These are phyloP conservation scores for Fusarium sulawesiense DNA, from an alignment of 2,329 filamentous ascomycete species.

Conservation along the genomic window DNA sequence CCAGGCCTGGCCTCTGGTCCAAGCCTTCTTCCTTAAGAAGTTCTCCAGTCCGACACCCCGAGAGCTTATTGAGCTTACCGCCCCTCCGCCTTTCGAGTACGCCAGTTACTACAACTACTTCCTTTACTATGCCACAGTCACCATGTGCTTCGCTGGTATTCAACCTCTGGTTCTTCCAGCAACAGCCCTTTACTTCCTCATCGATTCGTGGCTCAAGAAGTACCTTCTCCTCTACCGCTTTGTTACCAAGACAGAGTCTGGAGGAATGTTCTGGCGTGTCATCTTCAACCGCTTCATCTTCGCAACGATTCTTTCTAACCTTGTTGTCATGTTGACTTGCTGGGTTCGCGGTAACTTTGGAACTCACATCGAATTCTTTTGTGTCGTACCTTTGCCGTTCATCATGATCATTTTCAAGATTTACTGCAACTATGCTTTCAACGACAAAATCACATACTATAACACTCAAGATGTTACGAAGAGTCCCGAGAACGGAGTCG, in stretches of 20 bases:
- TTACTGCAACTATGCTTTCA: conserved; percentile 81
- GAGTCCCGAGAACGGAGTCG: conserved; percentile 55
- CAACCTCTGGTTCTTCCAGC: conserved; percentile 90
- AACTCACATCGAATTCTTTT: conserved; percentile 69
- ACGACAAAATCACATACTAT: conserved; percentile 84
- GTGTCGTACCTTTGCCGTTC: conserved; percentile 79
- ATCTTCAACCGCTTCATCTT: conserved; percentile 95
- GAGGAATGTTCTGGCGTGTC: conserved; percentile 90
- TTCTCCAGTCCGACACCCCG: conserved; percentile 90
- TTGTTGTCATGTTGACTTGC: conserved; percentile 80
- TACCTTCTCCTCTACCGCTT: conserved; percentile 95
- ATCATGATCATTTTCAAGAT: conserved; percentile 86
- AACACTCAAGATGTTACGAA: conserved; percentile 70
- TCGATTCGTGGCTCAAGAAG: conserved; percentile 94
- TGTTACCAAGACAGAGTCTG: conserved; percentile 95
- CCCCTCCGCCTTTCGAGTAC: conserved; percentile 93
- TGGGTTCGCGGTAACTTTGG: conserved; percentile 73
- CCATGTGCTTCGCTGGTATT: conserved; percentile 83
- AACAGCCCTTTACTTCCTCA: conserved; percentile 86
- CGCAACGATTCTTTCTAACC: conserved; percentile 79
- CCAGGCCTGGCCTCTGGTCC: conserved; percentile 85
- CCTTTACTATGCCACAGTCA: conserved; percentile 91
- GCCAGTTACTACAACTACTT: conserved; percentile 99
- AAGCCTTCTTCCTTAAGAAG: conserved; percentile 85
- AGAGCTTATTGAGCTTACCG: conserved; percentile 91